phyloP scores from a whole-genome alignment of 257 asterid genomes.

The Parsonsia alboflavescens region DNA sequence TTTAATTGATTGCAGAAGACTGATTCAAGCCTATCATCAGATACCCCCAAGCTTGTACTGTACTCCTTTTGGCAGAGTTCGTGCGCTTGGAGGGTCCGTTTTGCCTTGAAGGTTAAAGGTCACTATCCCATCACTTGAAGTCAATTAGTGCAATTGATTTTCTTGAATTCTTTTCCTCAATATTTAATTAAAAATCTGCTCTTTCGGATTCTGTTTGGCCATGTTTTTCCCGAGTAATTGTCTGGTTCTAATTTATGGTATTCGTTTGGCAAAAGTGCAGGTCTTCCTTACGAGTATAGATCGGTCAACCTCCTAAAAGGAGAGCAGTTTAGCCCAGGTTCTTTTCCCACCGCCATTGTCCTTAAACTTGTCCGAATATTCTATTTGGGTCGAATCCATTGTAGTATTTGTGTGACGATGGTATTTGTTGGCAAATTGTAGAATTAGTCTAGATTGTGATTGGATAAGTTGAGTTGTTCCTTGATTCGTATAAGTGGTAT shows the following conservation, averaged over 20 bases:
- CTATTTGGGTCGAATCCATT: neutral
- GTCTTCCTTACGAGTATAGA: slow-evolving; percentile 65
- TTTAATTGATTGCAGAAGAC: slow-evolving; percentile 27
- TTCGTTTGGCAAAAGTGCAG: slow-evolving; percentile 23
- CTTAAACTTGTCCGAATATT: neutral
- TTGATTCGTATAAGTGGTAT: neutral
- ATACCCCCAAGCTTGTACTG: slow-evolving; percentile 43
- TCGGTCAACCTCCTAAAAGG: slow-evolving; percentile 63
- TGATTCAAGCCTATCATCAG: slow-evolving; percentile 23
- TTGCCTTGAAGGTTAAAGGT: slow-evolving; percentile 81
- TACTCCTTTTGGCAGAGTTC: slow-evolving; percentile 90
- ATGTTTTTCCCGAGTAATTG: neutral
- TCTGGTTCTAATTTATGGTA: neutral
- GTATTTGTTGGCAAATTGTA: neutral
- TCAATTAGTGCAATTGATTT: neutral
- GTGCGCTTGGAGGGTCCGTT: slow-evolving; percentile 80
- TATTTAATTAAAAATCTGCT: neutral
- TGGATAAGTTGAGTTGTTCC: neutral
- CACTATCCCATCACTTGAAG: neutral
- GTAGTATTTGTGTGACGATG: neutral
- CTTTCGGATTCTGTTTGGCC: neutral
- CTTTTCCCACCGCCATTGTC: neutral
- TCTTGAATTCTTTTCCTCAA: neutral
- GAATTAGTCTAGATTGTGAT: neutral
- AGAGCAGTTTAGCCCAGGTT: slow-evolving; percentile 67